A percentile compares a stretch with the other conserved stretches of the same genome.
Conservation (phyloP, 2,329 filamentous ascomycete genomes). For the Tolypocladium inflatum region DNA sequence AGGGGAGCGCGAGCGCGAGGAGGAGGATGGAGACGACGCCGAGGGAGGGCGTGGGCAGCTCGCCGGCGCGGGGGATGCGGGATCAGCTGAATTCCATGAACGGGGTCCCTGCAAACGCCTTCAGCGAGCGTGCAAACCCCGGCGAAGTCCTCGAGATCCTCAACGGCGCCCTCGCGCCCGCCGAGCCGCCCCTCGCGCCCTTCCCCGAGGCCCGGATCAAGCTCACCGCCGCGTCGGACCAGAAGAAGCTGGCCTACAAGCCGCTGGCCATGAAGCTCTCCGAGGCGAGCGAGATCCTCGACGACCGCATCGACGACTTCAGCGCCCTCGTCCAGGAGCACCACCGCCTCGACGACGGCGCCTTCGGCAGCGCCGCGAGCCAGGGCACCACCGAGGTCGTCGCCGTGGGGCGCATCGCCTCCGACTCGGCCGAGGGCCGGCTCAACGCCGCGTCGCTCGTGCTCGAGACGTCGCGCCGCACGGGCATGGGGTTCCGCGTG, state of each 20-base stretch:
- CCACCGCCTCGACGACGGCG: constrained; percentile 65
- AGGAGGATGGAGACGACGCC: constrained; percentile 20
- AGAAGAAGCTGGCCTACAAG: constrained; percentile 85
- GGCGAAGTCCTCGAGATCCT: constrained; percentile 78
- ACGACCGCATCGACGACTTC: constrained; percentile 93
- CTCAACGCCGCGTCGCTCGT: constrained; percentile 79
- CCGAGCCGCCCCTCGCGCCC: constrained; percentile 62
- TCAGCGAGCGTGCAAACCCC: constrained; percentile 66
- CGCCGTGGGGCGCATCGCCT: constrained; percentile 85
- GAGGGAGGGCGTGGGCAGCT: constrained; percentile 16
- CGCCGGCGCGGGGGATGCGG: constrained; percentile 21
- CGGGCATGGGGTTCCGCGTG: constrained; percentile 72
- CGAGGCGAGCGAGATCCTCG: constrained; percentile 84
- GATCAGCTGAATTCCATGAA: constrained; percentile 23
- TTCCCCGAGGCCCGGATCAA: constrained; percentile 71
- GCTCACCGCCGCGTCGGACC: constrained; percentile 75
- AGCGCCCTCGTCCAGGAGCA: constrained; percentile 62
- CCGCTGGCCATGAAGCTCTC: constrained; percentile 91
- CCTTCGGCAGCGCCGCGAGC: constrained; percentile 78
- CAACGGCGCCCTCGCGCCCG: constrained; percentile 60
- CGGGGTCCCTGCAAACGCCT: constrained; percentile 28
- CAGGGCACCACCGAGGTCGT: constrained; percentile 82
- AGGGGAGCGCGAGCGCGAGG: constrained; percentile 19
- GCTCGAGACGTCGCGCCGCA: constrained; percentile 77
- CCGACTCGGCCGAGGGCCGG: constrained; percentile 76